phyloP scores from a whole-genome alignment of 2,329 filamentous ascomycete genomes.

The Pseudocercospora vitis region DNA sequence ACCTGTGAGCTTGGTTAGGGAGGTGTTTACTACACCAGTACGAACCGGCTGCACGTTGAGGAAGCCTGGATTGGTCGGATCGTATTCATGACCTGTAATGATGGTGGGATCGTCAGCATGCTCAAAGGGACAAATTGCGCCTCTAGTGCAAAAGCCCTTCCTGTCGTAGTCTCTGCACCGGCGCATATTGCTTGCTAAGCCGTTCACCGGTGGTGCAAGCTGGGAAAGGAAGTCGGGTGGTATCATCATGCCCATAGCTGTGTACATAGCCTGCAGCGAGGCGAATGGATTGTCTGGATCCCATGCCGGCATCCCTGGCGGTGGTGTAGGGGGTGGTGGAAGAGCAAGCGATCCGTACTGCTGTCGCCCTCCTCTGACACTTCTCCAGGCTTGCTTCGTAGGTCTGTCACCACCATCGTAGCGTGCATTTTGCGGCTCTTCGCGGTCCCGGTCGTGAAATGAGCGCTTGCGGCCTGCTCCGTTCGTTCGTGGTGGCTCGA shows the following conservation, averaged over 20 bases:
- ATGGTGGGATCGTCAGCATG: constrained; percentile 59
- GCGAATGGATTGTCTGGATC: constrained; percentile 63
- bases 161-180: constrained; percentile 70
- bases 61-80: constrained; percentile 56
- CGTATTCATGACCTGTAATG: constrained; percentile 55
- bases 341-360: constrained; percentile 26
- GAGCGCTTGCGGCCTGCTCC: constrained; percentile 54
- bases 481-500: constrained; percentile 28
- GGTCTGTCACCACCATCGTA: constrained; percentile 45
- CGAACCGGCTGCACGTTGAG: constrained; percentile 28
- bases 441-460: constrained; percentile 56
- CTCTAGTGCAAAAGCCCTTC: constrained; percentile 70
- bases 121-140: constrained; percentile 67
- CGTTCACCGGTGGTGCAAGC: constrained; percentile 10
- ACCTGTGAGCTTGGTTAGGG: constrained; percentile 25
- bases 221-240: constrained; percentile 43
- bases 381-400: constrained; percentile 62
- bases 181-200: constrained; percentile 36
- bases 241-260: constrained; percentile 51
- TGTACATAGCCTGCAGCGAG: constrained; percentile 57
- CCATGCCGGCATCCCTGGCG: constrained; percentile 53
- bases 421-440: constrained; percentile 39
- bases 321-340: constrained; percentile 42
- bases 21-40: constrained; percentile 22
- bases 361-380: constrained; percentile 42